Conservation (phyloP, 2,329 filamentous ascomycete genomes). For the Orbilia oligospora region DNA sequence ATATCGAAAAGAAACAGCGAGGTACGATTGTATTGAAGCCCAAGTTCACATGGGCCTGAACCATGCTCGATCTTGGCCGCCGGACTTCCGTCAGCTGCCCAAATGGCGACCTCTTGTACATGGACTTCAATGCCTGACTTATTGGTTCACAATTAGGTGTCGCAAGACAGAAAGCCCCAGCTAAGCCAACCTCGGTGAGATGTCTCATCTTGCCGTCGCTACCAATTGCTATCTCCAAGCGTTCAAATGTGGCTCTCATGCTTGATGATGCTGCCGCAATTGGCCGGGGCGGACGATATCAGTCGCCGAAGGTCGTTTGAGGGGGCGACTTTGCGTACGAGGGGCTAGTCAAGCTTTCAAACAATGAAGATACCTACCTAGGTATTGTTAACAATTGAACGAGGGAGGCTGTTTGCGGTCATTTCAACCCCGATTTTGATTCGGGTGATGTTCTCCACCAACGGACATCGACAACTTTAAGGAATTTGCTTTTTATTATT, state of each 20-base stretch:
- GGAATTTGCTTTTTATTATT: slow-evolving; percentile 30
- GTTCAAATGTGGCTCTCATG: slow-evolving; percentile 56
- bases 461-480: slow-evolving; percentile 18
- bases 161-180: slow-evolving; percentile 36
- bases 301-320: slow-evolving; percentile 56
- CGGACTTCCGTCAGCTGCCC: slow-evolving; percentile 56
- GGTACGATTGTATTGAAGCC: slow-evolving; percentile 22
- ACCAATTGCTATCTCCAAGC: slow-evolving; percentile 53
- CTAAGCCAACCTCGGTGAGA: slow-evolving; percentile 48
- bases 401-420: slow-evolving; percentile 33
- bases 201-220: slow-evolving; percentile 59
- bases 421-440: slow-evolving; percentile 22
- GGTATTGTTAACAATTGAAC: slow-evolving; percentile 11
- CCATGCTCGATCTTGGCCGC: slow-evolving; percentile 48
- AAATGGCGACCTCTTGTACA: slow-evolving; percentile 52
- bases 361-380: slow-evolving; percentile 20
- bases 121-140: slow-evolving; percentile 49
- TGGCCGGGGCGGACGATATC: slow-evolving; percentile 56
- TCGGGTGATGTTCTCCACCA: slow-evolving; percentile 3
- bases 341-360: slow-evolving; percentile 48
- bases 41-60: slow-evolving; percentile 49
- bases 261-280: slow-evolving; percentile 55
- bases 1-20: slow-evolving; percentile 32
- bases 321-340: slow-evolving; percentile 41
- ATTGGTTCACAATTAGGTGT: slow-evolving; percentile 30